Percentiles rank a stretch among this genome's conserved stretches.
These are phyloP conservation scores for Chiua sp. DNA, from an alignment of 1,284 basidiomycete species.

Conservation along the genomic window DNA sequence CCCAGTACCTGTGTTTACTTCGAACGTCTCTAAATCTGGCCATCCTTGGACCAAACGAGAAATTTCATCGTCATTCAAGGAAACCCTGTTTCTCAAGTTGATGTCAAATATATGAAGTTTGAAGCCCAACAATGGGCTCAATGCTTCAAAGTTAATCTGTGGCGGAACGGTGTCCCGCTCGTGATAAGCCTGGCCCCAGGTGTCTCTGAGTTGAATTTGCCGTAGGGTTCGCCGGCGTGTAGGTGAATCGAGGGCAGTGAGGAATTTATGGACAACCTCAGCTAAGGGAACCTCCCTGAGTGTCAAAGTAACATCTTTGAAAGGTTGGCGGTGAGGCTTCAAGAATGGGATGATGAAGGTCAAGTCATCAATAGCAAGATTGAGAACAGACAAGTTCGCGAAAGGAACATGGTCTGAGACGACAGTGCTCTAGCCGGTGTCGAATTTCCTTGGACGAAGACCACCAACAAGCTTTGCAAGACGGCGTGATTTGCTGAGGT, in stretches of 20 bases:
- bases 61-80: slow-evolving; percentile 16
- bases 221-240: slow-evolving; percentile 5
- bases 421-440: not conserved
- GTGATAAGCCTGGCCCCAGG: too few relatives aligned
- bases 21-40: slow-evolving; percentile 12
- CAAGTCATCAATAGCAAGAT: not conserved
- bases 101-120: slow-evolving; percentile 1
- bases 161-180: too few relatives aligned
- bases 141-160: slow-evolving; percentile 2
- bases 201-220: slow-evolving; percentile 1
- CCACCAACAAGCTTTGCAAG: not conserved
- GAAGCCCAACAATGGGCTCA: slow-evolving; percentile 9
- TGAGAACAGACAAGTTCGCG: slow-evolving; percentile 9
- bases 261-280: slow-evolving; percentile 3
- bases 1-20: not conserved
- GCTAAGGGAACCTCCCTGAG: not conserved
- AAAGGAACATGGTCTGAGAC: not conserved
- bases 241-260: slow-evolving; percentile 10
- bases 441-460: not conserved
- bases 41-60: slow-evolving; percentile 5
- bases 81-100: slow-evolving; percentile 1
- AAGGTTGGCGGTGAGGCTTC: slow-evolving; percentile 6
- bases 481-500: not conserved
- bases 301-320: slow-evolving; percentile 6
- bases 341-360: slow-evolving; percentile 9